Conservation (phyloP, 2,329 filamentous ascomycete species). For the Aspergillus sergii region DNA sequence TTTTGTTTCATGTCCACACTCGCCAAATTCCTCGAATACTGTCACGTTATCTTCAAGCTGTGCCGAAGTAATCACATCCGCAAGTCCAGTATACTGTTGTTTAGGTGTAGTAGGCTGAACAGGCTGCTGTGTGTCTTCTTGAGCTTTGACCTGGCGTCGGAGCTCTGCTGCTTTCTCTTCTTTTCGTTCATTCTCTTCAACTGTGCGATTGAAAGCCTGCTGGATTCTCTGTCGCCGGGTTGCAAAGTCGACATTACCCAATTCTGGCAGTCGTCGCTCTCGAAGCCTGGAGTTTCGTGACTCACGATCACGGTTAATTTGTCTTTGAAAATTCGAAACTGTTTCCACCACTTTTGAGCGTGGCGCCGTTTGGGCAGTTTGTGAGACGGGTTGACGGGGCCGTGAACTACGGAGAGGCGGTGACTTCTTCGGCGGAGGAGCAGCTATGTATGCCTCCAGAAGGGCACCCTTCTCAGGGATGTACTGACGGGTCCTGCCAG, state of each 20-base stretch:
- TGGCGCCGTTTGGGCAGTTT: slow-evolving; percentile 71
- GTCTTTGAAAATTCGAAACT: slow-evolving; percentile 48
- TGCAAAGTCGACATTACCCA: slow-evolving; percentile 82
- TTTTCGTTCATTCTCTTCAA: slow-evolving; percentile 66
- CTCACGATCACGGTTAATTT: slow-evolving; percentile 36
- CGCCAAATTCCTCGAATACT: slow-evolving; percentile 23
- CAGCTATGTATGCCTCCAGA: slow-evolving; percentile 73
- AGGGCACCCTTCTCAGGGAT: slow-evolving; percentile 56
- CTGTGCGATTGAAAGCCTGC: slow-evolving; percentile 81
- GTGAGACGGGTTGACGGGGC: slow-evolving; percentile 76
- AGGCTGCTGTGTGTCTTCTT: slow-evolving; percentile 54
- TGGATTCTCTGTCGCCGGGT: slow-evolving; percentile 80
- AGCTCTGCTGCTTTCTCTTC: slow-evolving; percentile 60
- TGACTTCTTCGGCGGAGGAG: slow-evolving; percentile 71
- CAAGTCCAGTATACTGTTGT: slow-evolving; percentile 17
- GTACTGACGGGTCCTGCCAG: slow-evolving; percentile 37
- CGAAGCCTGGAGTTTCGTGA: slow-evolving; percentile 35
- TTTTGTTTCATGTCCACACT: slow-evolving; percentile 17
- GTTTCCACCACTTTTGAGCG: slow-evolving; percentile 66
- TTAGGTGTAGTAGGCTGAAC: slow-evolving; percentile 29
- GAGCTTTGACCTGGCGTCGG: slow-evolving; percentile 38
- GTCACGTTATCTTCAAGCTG: slow-evolving; percentile 26
- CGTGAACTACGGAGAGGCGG: slow-evolving; percentile 79
- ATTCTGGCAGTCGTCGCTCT: slow-evolving; percentile 55
- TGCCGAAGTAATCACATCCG: slow-evolving; percentile 8